Conservation (phyloP, 1,284 basidiomycete species). For the Xanthoconium separans region DNA sequence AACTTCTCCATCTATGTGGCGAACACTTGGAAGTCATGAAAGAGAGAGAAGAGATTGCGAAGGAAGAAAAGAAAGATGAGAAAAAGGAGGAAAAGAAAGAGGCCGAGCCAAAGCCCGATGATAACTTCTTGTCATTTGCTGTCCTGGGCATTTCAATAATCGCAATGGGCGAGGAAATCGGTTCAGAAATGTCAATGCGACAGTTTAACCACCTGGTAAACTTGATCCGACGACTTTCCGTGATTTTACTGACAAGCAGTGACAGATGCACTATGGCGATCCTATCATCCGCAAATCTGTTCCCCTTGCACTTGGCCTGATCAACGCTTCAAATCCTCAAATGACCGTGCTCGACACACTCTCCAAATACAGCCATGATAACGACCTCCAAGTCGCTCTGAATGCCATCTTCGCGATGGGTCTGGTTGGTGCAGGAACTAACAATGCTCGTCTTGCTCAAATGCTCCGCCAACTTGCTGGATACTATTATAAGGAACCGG, state of each 20-base stretch:
- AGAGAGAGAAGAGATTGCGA: slow-evolving; percentile 51
- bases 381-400: slow-evolving; percentile 91
- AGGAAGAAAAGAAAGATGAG: slow-evolving; percentile 54
- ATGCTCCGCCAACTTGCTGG: slow-evolving; percentile 96
- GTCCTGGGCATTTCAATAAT: slow-evolving; percentile 94
- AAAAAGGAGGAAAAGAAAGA: slow-evolving; percentile 57
- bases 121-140: slow-evolving; percentile 92
- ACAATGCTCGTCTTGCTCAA: slow-evolving; percentile 96
- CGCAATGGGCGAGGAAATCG: slow-evolving; percentile 98
- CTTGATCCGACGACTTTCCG: not conserved
- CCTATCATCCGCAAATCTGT: slow-evolving; percentile 90
- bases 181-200: slow-evolving; percentile 93
- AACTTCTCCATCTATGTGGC: slow-evolving; percentile 90
- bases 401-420: slow-evolving; percentile 99
- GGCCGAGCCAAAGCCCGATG: slow-evolving; percentile 55
- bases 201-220: slow-evolving; percentile 93
- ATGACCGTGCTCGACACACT: slow-evolving; percentile 96
- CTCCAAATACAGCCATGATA: slow-evolving; percentile 99
- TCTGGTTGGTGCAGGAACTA: slow-evolving; percentile 95
- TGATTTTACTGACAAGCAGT: slow-evolving; percentile 8
- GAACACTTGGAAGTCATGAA: slow-evolving; percentile 79
- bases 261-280: slow-evolving; percentile 97
- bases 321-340: slow-evolving; percentile 95
- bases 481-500: slow-evolving; percentile 97
- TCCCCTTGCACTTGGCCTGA: slow-evolving; percentile 93